A percentile compares a stretch with the other conserved stretches of the same genome.
These are phyloP conservation scores for Scheffersomyces lignosus DNA, from an alignment of 805 yeast species.

Conservation along the genomic window DNA sequence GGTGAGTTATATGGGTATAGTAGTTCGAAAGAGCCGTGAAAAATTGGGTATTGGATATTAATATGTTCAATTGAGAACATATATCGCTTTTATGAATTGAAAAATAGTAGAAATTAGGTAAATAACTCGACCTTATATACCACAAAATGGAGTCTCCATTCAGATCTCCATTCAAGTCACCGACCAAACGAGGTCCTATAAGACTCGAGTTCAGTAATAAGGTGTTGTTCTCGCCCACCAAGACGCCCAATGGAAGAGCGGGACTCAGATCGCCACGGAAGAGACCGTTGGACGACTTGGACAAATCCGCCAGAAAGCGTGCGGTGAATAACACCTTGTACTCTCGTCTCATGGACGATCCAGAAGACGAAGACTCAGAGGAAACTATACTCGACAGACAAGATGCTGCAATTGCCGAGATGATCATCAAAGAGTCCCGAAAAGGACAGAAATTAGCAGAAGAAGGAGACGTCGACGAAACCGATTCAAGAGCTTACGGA, in stretches of 20 bases:
- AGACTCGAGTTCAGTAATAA: slow-evolving; percentile 14
- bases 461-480: slow-evolving; percentile 12
- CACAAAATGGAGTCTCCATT: too few species aligned
- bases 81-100: too few species aligned
- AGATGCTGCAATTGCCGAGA: slow-evolving; percentile 47
- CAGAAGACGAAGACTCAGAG: slow-evolving; percentile 30
- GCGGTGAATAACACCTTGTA: slow-evolving; percentile 37
- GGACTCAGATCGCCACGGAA: slow-evolving; percentile 47
- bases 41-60: too few species aligned
- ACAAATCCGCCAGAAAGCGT: slow-evolving; percentile 49
- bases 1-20: too few species aligned
- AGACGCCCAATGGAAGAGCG: slow-evolving; percentile 44
- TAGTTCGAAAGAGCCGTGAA: too few species aligned
- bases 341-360: slow-evolving; percentile 32
- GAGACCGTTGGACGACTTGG: slow-evolving; percentile 37
- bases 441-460: slow-evolving; percentile 5
- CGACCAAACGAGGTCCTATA: slow-evolving; percentile 35
- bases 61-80: too few species aligned
- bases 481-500: slow-evolving; percentile 14
- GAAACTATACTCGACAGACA: slow-evolving; percentile 30
- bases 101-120: too few species aligned
- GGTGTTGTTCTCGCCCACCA: slow-evolving; percentile 25
- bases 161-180: slow-evolving; percentile 23
- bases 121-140: too few species aligned
- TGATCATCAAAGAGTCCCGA: slow-evolving; percentile 26